A percentile compares a stretch with the other conserved stretches of the same genome.
Evolutionary conservation across 169 alveolate genomes (phyloP).

Genomic region (Perkinsus olseni): DNA sequence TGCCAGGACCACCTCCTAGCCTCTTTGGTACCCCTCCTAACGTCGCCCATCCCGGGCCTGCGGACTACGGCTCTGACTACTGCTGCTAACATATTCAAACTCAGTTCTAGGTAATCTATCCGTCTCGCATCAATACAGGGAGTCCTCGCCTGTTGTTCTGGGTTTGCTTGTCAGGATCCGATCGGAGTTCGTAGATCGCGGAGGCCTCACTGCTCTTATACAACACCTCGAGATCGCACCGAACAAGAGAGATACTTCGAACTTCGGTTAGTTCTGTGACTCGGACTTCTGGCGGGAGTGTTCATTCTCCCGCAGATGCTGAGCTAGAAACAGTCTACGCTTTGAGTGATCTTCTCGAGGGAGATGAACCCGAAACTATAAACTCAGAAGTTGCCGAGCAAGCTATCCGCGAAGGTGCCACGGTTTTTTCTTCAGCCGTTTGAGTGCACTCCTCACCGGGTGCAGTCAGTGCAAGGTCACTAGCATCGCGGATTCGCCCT

Average conservation of each 20-base stretch:
- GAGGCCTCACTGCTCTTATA: background rate
- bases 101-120: background rate
- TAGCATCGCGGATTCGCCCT: too few species aligned
- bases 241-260: background rate
- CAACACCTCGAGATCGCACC: background rate
- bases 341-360: background rate
- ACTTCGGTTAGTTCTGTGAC: background rate
- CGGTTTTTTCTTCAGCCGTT: background rate
- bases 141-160: background rate
- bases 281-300: background rate
- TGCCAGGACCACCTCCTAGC: background rate
- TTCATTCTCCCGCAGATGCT: background rate
- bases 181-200: background rate
- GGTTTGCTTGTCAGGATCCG: background rate
- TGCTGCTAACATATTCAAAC: background rate
- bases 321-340: background rate
- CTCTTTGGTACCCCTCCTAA: background rate
- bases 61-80: background rate
- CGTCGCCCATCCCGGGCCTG: background rate
- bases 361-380: background rate
- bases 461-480: too few species aligned
- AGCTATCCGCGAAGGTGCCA: background rate
- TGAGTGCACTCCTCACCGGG: background rate
- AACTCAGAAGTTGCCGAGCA: background rate
- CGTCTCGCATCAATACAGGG: background rate